Conservation (phyloP, 257 asterid genomes). For the Nicotiana tomentosiformis region DNA sequence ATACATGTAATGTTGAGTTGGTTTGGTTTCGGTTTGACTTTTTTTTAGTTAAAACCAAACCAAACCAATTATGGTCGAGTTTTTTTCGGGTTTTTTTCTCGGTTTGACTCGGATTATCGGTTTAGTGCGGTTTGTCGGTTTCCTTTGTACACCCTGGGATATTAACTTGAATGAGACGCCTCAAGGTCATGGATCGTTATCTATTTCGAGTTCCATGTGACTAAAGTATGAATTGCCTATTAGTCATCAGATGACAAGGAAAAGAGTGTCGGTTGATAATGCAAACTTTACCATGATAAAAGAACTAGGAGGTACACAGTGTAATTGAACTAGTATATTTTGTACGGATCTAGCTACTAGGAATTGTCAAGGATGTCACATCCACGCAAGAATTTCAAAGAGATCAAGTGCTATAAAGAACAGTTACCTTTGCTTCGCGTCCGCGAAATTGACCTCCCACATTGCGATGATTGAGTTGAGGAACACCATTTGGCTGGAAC, state of each 20-base stretch:
- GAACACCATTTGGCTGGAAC: slow-evolving; percentile 2
- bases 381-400: not conserved
- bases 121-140: no score
- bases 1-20: no score
- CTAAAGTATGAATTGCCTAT: not conserved
- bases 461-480: not conserved
- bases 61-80: no score
- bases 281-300: not conserved
- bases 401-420: not conserved
- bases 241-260: not conserved
- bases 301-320: not conserved
- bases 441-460: not conserved
- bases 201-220: not conserved
- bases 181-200: not conserved
- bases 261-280: not conserved
- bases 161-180: not conserved
- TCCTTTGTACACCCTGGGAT: no score
- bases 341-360: not conserved
- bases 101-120: no score
- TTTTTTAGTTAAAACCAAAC: no score
- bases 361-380: not conserved
- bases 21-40: no score
- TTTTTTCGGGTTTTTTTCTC: no score
- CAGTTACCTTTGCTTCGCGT: slow-evolving; percentile 1
- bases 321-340: not conserved